A percentile compares a stretch with the other conserved stretches of the same genome.
Conservation (phyloP, 1,284 basidiomycete species). For the Termitomyces sp. region DNA sequence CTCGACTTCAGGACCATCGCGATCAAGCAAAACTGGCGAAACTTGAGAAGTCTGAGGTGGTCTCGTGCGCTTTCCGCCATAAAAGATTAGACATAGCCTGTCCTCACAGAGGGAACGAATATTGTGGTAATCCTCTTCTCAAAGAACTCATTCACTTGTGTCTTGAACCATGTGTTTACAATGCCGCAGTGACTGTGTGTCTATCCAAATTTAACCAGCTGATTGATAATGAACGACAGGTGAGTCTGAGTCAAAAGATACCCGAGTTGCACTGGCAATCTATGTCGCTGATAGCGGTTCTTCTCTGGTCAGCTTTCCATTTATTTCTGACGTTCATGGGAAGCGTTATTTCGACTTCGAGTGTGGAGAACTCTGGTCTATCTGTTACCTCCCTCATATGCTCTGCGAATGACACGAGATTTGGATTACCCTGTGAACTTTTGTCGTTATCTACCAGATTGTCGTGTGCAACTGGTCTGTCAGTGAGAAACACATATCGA, state of each 20-base stretch:
- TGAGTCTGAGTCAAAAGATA: neutral
- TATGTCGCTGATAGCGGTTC: neutral
- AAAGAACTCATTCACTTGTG: no score
- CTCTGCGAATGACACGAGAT: neutral
- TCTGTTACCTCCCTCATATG: neutral
- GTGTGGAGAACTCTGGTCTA: neutral
- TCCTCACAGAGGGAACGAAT: neutral
- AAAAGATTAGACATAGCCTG: neutral
- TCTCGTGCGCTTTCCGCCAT: neutral
- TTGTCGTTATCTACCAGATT: neutral
- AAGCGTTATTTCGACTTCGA: neutral
- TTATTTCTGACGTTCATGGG: neutral
- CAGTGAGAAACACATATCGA: neutral
- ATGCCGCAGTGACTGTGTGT: neutral
- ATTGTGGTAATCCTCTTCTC: no score
- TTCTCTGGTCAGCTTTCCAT: neutral
- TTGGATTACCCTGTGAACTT: neutral
- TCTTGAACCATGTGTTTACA: neutral
- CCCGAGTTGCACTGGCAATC: neutral
- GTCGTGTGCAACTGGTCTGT: neutral
- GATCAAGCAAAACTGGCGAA: neutral
- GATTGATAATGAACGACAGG: neutral
- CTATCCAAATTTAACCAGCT: neutral
- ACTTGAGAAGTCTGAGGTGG: neutral
- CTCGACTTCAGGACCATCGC: neutral